Percentiles rank a stretch among this genome's conserved stretches.
Evolutionary conservation across 257 asterid genomes (phyloP).

Genomic region (Apocynum venetum): DNA sequence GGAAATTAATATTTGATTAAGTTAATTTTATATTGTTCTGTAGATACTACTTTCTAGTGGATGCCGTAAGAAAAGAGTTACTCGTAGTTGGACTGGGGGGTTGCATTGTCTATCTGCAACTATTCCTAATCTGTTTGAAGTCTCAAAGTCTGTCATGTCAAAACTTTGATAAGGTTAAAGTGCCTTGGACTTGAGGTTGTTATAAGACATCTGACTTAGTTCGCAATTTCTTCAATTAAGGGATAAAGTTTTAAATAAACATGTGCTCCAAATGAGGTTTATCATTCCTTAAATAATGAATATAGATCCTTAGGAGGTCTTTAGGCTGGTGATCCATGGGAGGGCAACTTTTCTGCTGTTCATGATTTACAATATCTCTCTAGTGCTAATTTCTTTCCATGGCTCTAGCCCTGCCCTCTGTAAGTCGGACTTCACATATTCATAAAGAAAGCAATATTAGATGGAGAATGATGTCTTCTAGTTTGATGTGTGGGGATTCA

Average conservation of each 20-base stretch:
- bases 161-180: neutral
- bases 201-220: neutral
- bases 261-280: neutral
- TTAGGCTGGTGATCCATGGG: neutral
- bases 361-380: neutral
- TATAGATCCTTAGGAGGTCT: neutral
- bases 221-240: neutral
- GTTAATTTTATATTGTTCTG: no score
- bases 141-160: neutral
- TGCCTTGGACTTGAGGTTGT: neutral
- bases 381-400: neutral
- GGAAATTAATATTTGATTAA: no score
- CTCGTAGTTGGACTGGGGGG: no score
- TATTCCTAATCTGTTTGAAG: neutral
- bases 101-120: neutral
- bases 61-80: no score
- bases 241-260: neutral
- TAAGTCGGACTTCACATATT: neutral
- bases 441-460: neutral
- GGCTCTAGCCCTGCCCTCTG: neutral
- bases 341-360: neutral
- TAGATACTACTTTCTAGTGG: no score
- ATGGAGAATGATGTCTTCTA: neutral
- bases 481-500: neutral
- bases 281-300: neutral